Conservation (phyloP, 2,329 filamentous ascomycete species). For the Rutstroemia sp. region DNA sequence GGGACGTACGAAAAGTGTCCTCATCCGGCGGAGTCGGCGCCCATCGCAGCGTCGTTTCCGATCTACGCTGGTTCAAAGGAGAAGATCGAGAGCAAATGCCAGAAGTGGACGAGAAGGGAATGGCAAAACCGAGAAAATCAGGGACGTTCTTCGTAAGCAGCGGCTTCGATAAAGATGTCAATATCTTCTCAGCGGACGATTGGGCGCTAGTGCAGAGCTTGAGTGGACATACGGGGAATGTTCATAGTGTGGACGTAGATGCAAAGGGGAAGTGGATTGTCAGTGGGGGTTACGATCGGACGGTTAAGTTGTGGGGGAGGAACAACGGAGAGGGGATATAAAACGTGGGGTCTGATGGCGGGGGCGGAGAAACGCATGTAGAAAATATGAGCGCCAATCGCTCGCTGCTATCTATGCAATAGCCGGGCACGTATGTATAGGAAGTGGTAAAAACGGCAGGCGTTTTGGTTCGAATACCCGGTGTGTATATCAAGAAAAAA, state of each 20-base stretch:
- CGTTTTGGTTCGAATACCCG: too few species aligned
- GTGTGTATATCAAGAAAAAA: too few species aligned
- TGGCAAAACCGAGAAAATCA: constrained; percentile 67
- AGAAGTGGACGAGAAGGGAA: constrained; percentile 57
- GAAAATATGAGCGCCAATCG: too few species aligned
- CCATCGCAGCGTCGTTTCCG: constrained; percentile 84
- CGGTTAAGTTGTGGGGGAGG: constrained; percentile 91
- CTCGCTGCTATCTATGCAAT: too few species aligned
- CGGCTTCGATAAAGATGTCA: constrained; percentile 92
- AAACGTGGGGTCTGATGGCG: too few species aligned
- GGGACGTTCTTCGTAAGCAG: constrained; percentile 86
- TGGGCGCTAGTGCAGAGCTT: constrained; percentile 86
- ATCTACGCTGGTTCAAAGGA: constrained; percentile 91
- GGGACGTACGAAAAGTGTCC: constrained; percentile 88
- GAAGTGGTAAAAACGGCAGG: too few species aligned
- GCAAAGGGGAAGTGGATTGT: constrained; percentile 86
- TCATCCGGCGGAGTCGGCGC: constrained; percentile 80
- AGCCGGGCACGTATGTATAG: too few species aligned
- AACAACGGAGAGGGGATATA: constrained; percentile 51
- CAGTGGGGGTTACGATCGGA: constrained; percentile 88
- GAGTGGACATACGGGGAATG: constrained; percentile 84
- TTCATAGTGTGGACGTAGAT: constrained; percentile 84
- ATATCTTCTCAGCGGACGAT: constrained; percentile 93
- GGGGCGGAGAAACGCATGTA: too few species aligned
- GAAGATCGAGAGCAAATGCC: constrained; percentile 64